Evolutionary conservation across 2,329 filamentous ascomycete species (phyloP).

Genomic region (Pyrenochaeta sp.): DNA sequence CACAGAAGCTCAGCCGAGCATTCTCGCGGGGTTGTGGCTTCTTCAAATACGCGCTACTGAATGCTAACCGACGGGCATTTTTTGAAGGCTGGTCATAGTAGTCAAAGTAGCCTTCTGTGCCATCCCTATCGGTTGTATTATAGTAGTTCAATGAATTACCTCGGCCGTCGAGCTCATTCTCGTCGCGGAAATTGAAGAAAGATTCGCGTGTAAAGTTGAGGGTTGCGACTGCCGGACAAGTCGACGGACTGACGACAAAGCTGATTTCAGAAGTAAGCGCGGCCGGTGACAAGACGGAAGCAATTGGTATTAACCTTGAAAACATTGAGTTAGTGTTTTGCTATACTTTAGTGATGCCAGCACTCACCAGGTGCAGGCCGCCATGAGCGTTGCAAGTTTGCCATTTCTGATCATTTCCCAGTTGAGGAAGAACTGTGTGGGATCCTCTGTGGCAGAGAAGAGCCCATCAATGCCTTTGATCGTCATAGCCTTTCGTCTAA

Average conservation of each 20-base stretch:
- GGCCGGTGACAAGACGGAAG: constrained; percentile 48
- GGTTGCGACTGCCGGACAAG: constrained; percentile 36
- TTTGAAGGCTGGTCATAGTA: constrained; percentile 51
- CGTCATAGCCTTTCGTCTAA: constrained; percentile 48
- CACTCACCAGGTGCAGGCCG: constrained; percentile 44
- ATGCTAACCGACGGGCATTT: constrained; percentile 39
- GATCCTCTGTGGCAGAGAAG: constrained; percentile 48
- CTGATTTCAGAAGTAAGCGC: constrained; percentile 45
- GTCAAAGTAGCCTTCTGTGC: constrained; percentile 40
- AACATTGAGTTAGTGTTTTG: background rate
- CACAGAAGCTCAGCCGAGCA: constrained; percentile 40
- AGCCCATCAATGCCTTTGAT: constrained; percentile 49
- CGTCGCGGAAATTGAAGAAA: constrained; percentile 41
- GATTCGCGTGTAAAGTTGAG: constrained; percentile 46
- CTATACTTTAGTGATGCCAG: background rate
- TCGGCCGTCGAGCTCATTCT: constrained; percentile 21
- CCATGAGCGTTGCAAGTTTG: constrained; percentile 49
- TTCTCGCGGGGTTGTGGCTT: constrained; percentile 36
- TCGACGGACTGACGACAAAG: constrained; percentile 16
- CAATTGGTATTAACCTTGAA: constrained; percentile 46
- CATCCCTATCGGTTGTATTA: constrained; percentile 46
- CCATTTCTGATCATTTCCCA: constrained; percentile 48
- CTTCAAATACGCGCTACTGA: constrained; percentile 45
- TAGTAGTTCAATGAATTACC: constrained; percentile 41
- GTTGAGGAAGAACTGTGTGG: constrained; percentile 42